These are phyloP conservation scores for Setaria viridis DNA, from an alignment of 202 grass and related monocot species.

Conservation along the genomic window DNA sequence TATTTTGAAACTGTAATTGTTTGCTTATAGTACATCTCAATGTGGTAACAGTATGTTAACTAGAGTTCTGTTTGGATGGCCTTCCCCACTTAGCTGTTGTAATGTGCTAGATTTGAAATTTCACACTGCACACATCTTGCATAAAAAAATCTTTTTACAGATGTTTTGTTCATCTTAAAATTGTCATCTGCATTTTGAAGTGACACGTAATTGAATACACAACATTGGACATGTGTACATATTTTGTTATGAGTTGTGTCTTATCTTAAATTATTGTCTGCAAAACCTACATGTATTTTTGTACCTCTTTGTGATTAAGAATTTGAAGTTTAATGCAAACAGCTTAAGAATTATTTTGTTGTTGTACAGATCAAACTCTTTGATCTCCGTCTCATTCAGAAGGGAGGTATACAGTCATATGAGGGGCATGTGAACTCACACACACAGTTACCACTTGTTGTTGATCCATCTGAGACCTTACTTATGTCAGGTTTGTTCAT, in stretches of 20 bases:
- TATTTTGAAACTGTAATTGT: constrained; percentile 17
- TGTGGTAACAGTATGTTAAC: constrained; percentile 23
- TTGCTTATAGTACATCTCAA: constrained; percentile 21
- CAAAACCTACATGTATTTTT: constrained; percentile 18
- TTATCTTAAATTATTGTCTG: constrained; percentile 3
- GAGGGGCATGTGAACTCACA: constrained; percentile 85
- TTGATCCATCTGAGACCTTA: constrained; percentile 91
- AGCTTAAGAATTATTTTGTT: constrained; percentile 23
- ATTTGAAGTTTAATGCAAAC: constrained; percentile 12
- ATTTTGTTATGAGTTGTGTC: constrained; percentile 13
- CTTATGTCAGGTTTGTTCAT: constrained; percentile 77
- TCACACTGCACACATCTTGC: constrained; percentile 15
- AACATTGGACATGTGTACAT: constrained; percentile 13
- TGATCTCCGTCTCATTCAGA: constrained; percentile 75
- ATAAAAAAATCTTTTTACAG: neutral
- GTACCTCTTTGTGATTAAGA: constrained; percentile 27
- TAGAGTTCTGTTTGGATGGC: constrained; percentile 29
- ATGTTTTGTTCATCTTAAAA: constrained; percentile 23
- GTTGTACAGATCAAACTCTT: constrained; percentile 87
- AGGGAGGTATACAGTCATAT: constrained; percentile 79
- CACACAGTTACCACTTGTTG: constrained; percentile 67
- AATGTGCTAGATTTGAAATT: neutral
- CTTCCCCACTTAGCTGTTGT: neutral
- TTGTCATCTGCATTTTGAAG: neutral
- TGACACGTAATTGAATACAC: neutral